Evolutionary conservation across 225 moss, liverwort and hornwort species (phyloP), one percentile per base, ranked within the genome.

Genomic region (Sphagnum contortum): DNA sequence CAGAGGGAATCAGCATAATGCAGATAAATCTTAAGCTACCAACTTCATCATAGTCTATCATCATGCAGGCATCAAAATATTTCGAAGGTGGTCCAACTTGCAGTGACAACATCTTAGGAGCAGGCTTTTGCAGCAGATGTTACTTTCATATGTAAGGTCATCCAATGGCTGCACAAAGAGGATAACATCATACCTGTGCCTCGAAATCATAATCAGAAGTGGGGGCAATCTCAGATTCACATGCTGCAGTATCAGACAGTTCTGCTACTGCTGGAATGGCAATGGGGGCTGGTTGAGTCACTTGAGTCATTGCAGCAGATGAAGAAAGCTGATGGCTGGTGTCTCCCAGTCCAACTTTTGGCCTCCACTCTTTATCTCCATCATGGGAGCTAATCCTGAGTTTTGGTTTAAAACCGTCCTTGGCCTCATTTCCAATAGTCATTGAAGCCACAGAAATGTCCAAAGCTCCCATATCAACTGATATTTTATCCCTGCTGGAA

Each of bases 321-420:
- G 52, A 52, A 54, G 68, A 72, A 55, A 56, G 48, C 47, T 74
- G 82, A 5, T 71, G 47, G 60, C 75, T 73, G 47, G 76, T 71
- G 47, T 92, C 91, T 48, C 76, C 69, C 4, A 65, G 62, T 52
- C 82, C 60, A 60, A 77, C 77, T 68, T 98, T 98, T 49, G 90
- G 98, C 64, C 98, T 82, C 98, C 98, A 98, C 82, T 93, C 98
- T 75, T 98, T 98, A 65, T 98, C 96, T 46, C 85, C 90, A 70
- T 96, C 95, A 6, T 98, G 92, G 60, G 72, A 86, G 63, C 61
- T 74, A 57, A 78, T 57, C 72, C 85, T 98, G 44, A 76, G 80
- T 67, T 85, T 98, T 56, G 70, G 64, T 60, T 85, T 89, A 8
- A 48, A 3, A 5, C 72, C 91, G 8, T 98, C 93, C 68, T 83